These are phyloP conservation scores for Maudiozyma saulgeensis DNA, from an alignment of 805 yeast genomes.

Conservation along the genomic window DNA sequence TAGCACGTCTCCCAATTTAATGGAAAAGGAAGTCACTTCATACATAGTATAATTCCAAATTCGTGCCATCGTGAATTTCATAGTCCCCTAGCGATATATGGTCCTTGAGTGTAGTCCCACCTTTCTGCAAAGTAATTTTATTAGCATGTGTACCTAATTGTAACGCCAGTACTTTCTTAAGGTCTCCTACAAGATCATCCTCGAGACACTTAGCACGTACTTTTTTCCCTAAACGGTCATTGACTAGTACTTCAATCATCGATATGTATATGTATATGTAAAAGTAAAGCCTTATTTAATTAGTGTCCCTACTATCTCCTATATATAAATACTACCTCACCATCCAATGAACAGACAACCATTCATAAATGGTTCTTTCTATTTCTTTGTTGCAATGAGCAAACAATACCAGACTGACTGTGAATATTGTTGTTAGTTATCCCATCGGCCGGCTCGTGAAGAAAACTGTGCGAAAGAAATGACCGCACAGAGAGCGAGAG, in stretches of 20 bases:
- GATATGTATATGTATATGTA: background rate
- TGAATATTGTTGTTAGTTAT: background rate
- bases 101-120: conserved; percentile 75
- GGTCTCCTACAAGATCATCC: conserved; percentile 80
- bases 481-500: too few relatives aligned
- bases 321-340: background rate
- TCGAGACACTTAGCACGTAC: conserved; percentile 80
- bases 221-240: conserved; percentile 78
- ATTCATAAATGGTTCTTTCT: too few relatives aligned
- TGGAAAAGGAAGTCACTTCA: conserved; percentile 15
- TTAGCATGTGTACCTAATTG: conserved; percentile 70
- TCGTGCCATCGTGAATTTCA: conserved; percentile 84
- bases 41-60: conserved; percentile 72
- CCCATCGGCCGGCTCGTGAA: background rate
- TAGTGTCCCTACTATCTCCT: background rate
- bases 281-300: background rate
- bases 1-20: too few relatives aligned
- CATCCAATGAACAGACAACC: background rate
- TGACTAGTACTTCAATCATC: conserved; percentile 67
- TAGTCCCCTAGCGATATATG: conserved; percentile 91
- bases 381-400: too few relatives aligned
- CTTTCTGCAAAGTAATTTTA: conserved; percentile 65
- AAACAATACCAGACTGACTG: too few relatives aligned
- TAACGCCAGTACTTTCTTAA: conserved; percentile 71
- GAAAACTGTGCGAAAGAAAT: background rate